Percentiles rank a stretch among this genome's conserved stretches.
Conservation (phyloP, 331 rosid species). For the Cydonia oblonga region DNA sequence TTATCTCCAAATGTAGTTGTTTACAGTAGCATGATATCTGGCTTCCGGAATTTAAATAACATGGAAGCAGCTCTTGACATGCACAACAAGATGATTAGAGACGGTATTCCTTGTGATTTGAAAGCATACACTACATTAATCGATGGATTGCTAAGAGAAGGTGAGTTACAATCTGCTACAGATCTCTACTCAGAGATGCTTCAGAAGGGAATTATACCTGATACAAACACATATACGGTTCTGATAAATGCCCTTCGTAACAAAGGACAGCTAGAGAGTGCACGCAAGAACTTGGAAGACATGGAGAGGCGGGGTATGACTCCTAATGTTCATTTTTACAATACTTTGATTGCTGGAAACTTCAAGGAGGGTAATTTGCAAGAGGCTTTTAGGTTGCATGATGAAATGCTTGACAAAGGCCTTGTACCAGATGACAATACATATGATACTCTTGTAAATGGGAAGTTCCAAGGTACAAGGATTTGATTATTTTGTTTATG, state of each 20-base stretch:
- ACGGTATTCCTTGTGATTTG: constrained; percentile 52
- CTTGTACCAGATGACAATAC: constrained; percentile 53
- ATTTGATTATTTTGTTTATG: neutral
- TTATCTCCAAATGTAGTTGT: constrained; percentile 53
- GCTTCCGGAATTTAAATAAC: constrained; percentile 48
- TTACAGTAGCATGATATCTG: constrained; percentile 59
- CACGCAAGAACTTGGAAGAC: constrained; percentile 45
- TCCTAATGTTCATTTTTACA: constrained; percentile 54
- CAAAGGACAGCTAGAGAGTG: constrained; percentile 53
- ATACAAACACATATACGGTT: constrained; percentile 30
- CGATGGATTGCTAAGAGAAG: constrained; percentile 43
- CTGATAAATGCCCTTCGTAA: constrained; percentile 53
- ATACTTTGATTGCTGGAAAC: constrained; percentile 53
- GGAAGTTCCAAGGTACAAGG: constrained; percentile 38
- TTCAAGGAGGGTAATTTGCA: constrained; percentile 60
- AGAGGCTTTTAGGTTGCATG: constrained; percentile 64
- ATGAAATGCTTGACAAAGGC: constrained; percentile 82
- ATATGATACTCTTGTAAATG: constrained; percentile 54
- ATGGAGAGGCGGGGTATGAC: constrained; percentile 32
- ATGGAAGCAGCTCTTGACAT: constrained; percentile 53
- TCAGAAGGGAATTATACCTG: constrained; percentile 55
- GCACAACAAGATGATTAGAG: constrained; percentile 47
- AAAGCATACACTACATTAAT: constrained; percentile 50
- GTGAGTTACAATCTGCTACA: constrained; percentile 40
- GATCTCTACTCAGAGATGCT: constrained; percentile 75